These are phyloP conservation scores for Carnegiea gigantea DNA, from an alignment of 179 eudicot genomes.

Conservation along the genomic window DNA sequence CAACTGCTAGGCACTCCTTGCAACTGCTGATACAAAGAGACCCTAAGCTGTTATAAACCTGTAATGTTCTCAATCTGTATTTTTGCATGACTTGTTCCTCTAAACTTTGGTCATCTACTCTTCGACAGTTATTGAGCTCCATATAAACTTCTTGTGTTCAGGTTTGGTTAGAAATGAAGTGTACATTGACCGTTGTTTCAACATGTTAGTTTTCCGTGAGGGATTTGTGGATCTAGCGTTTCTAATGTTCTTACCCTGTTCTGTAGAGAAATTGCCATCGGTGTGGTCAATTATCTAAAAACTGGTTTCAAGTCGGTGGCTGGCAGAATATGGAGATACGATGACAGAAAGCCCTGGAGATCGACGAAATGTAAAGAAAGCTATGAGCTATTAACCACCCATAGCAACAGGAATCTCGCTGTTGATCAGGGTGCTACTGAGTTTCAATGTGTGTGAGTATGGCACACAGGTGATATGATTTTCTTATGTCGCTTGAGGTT, in stretches of 20 bases:
- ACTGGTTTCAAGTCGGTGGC: slow-evolving; percentile 53
- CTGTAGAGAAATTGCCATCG: slow-evolving; percentile 73
- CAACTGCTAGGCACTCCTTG: too few relatives aligned
- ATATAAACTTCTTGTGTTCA: not conserved
- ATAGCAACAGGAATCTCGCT: slow-evolving; percentile 56
- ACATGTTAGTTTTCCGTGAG: not conserved
- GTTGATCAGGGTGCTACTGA: slow-evolving; percentile 41
- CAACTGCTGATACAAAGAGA: too few relatives aligned
- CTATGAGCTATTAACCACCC: slow-evolving; percentile 51
- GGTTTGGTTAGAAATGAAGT: too few relatives aligned
- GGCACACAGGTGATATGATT: not conserved
- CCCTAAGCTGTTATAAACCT: too few relatives aligned
- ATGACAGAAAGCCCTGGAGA: slow-evolving; percentile 53
- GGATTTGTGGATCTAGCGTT: not conserved
- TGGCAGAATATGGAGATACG: slow-evolving; percentile 60
- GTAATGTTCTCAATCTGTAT: too few relatives aligned
- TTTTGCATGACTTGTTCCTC: too few relatives aligned
- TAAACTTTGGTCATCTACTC: too few relatives aligned
- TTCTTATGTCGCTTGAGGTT: not conserved
- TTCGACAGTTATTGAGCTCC: not conserved
- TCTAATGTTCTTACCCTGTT: not conserved
- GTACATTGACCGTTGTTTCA: not conserved
- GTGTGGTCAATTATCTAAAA: slow-evolving; percentile 51
- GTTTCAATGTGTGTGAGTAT: slow-evolving; percentile 45
- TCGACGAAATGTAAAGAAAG: slow-evolving; percentile 69